phyloP scores from a whole-genome alignment of 495 filamentous ascomycete species.

The Parachaetomium inaequale region DNA sequence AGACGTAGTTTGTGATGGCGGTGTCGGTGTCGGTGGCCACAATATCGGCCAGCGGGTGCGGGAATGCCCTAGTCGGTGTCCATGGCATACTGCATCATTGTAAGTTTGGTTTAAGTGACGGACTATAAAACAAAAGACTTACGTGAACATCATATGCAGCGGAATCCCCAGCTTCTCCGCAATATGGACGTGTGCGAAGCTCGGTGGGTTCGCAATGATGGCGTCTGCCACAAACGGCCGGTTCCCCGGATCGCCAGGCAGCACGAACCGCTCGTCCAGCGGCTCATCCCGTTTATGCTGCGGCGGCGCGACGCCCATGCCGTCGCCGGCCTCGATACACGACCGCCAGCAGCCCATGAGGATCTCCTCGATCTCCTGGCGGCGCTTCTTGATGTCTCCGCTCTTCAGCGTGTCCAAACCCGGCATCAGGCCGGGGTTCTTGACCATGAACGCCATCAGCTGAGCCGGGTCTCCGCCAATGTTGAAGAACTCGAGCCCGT shows the following conservation, averaged over 20 bases:
- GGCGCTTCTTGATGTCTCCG: conserved; percentile 59
- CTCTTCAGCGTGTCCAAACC: conserved; percentile 59
- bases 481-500: conserved; percentile 66
- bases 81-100: conserved; percentile 50
- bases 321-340: conserved; percentile 53
- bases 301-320: conserved; percentile 21
- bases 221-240: conserved; percentile 63
- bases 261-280: conserved; percentile 20
- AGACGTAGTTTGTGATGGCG: conserved; percentile 63
- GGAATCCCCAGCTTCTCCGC: conserved; percentile 63
- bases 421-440: conserved; percentile 70
- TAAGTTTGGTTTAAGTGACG: not conserved
- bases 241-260: conserved; percentile 25
- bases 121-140: not conserved
- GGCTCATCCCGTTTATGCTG: conserved; percentile 19
- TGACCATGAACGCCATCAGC: conserved; percentile 80
- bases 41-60: conserved; percentile 68
- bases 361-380: conserved; percentile 61
- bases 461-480: conserved; percentile 70
- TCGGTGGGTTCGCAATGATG: conserved; percentile 68
- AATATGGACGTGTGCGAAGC: conserved; percentile 63
- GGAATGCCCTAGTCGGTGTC: conserved; percentile 61
- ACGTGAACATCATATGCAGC: conserved; percentile 62
- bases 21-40: conserved; percentile 56
- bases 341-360: conserved; percentile 60